phyloP scores from a whole-genome alignment of 2,329 filamentous ascomycete species.

The Lasiodiplodia sp. region DNA sequence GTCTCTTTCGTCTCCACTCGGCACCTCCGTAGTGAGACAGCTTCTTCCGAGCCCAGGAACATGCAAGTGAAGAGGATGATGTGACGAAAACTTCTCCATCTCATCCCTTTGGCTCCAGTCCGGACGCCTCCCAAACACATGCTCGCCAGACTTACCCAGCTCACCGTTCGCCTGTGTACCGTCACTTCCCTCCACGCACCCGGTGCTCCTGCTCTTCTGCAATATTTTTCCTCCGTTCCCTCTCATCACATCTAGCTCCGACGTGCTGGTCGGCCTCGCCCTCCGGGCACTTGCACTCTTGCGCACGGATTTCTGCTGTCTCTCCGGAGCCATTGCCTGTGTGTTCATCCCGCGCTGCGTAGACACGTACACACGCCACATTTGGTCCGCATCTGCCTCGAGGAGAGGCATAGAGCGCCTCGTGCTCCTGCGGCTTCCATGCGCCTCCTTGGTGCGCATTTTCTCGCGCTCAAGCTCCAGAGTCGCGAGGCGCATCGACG shows the following conservation, averaged over 20 bases:
- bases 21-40: neutral
- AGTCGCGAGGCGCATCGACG: neutral
- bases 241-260: neutral
- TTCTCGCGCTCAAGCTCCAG: neutral
- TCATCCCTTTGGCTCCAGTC: slow-evolving; percentile 21
- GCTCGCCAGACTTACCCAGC: neutral
- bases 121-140: neutral
- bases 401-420: neutral
- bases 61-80: neutral
- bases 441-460: neutral
- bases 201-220: slow-evolving; percentile 4
- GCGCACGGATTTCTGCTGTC: neutral
- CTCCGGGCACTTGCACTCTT: neutral
- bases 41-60: neutral
- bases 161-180: neutral
- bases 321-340: neutral
- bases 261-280: neutral
- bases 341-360: slow-evolving; percentile 7
- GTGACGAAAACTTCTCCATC: neutral
- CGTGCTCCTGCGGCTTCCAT: neutral
- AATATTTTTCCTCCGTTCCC: neutral
- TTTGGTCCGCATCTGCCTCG: neutral
- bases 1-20: neutral
- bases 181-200: neutral
- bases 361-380: slow-evolving; percentile 11